A percentile compares a stretch with the other conserved stretches of the same genome.
Evolutionary conservation across 129 eudicot genomes (phyloP).

Genomic region (Deinandra increscens): DNA sequence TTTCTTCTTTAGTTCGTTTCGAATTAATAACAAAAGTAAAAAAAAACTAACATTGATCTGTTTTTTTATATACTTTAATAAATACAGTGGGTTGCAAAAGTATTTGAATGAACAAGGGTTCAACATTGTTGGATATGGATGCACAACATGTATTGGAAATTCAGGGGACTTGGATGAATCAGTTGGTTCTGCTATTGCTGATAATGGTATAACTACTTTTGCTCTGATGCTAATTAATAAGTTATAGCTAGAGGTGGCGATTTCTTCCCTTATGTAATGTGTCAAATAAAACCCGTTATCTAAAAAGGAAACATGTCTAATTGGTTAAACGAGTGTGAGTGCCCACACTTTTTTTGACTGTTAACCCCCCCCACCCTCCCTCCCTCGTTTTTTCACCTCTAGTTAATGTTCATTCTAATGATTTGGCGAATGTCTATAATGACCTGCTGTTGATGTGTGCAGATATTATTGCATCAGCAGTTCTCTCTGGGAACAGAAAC

Average conservation of each 20-base stretch:
- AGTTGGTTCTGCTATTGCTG: constrained; percentile 72
- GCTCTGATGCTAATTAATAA: constrained; percentile 6
- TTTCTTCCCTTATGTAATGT: not conserved
- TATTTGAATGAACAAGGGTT: constrained; percentile 82
- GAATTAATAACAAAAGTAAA: not conserved
- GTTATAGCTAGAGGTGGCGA: not conserved
- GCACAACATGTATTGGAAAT: constrained; percentile 95
- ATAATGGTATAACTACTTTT: constrained; percentile 51
- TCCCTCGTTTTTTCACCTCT: not conserved
- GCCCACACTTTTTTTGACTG: not conserved
- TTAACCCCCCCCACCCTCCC: no score
- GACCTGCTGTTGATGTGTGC: constrained; percentile 24
- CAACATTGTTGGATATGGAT: constrained; percentile 88
- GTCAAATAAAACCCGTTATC: not conserved
- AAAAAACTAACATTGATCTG: not conserved
- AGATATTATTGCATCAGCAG: constrained; percentile 96
- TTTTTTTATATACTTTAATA: not conserved
- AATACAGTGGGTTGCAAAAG: constrained; percentile 75
- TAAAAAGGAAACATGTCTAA: not conserved
- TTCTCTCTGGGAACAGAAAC: constrained; percentile 92
- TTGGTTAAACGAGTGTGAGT: not conserved
- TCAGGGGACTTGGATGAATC: constrained; percentile 86
- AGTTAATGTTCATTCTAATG: not conserved
- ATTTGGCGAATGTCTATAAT: constrained; percentile 11
- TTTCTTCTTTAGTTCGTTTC: not conserved